phyloP scores from a whole-genome alignment of 331 rosid species.

The Rosa hybrid region DNA sequence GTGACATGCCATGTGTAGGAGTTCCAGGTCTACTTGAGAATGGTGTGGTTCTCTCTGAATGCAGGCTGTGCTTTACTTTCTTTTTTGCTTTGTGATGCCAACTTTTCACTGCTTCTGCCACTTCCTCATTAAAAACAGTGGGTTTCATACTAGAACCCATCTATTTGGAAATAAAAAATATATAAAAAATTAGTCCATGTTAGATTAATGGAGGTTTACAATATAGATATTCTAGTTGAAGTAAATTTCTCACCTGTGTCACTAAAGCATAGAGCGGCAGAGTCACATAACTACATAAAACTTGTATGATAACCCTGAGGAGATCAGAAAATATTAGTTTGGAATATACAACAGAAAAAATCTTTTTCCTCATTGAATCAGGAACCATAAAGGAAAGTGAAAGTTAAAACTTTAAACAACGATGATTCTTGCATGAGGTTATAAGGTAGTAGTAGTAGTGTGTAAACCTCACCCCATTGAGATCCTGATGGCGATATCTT shows the following conservation, averaged over 20 bases:
- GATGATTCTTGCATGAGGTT: not conserved
- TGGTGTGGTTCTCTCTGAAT: conserved; percentile 49
- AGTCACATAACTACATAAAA: conserved; percentile 72
- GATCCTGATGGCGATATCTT: conserved; percentile 39
- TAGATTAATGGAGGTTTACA: not conserved
- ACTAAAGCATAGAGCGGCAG: conserved; percentile 81
- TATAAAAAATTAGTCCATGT: not conserved
- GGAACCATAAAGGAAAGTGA: not conserved
- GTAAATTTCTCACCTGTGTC: conserved; percentile 51
- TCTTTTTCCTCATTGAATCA: not conserved
- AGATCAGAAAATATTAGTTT: conserved; percentile 3
- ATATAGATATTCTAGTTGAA: not conserved
- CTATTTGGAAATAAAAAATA: conserved; percentile 36
- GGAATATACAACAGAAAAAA: not conserved
- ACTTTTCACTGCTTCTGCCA: conserved; percentile 57
- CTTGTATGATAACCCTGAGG: conserved; percentile 55
- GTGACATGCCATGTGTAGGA: conserved; percentile 60
- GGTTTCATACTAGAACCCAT: conserved; percentile 84
- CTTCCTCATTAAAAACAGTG: conserved; percentile 61
- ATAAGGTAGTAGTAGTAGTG: not conserved
- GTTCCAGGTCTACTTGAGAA: conserved; percentile 56
- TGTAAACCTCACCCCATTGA: conserved; percentile 49
- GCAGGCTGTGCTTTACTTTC: conserved; percentile 37
- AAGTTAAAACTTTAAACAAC: not conserved
- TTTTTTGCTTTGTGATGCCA: conserved; percentile 68